Base-by-base conservation (phyloP, 352 stramenopile genomes). In the Aphanomyces invadans region DNA sequence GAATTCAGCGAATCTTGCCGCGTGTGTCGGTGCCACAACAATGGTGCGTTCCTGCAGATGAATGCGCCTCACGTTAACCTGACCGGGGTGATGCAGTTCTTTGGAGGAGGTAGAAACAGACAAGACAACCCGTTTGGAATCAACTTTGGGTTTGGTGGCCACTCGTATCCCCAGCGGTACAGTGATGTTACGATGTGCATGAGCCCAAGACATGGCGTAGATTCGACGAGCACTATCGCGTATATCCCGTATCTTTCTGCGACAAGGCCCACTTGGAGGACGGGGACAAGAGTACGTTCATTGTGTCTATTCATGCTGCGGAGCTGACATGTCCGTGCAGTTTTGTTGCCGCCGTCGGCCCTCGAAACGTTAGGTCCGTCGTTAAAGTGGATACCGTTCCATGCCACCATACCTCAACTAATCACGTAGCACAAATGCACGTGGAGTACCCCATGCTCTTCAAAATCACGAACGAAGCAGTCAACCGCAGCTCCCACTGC, bases 391-490 rank as follows among this genome's bases (percentile, higher is more conserved):
- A n/a, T n/a, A n/a, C n/a, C n/a, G n/a, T n/a, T n/a, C n/a, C n/a
- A n/a, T n/a, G n/a, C n/a, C n/a, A n/a, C n/a, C n/a, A n/a, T n/a
- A n/a, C n/a, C n/a, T n/a, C n/a, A n/a, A n/a, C n/a, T n/a, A n/a
- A n/a, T n/a, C n/a, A n/a, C n/a, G n/a, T 53, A 92, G 83, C 81
- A 32, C 81, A 81, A 28, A 77, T 98, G 49, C 89, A 98, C 72
- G 97, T 99, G 28, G 95, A 99, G 74, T 99, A 99, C 74, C 97
- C 97, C 62, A 99, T 99, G 96, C 85, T 99, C 12, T 99, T 99
- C 74, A 94, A 98, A 70, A 81, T 99, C 44, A 88, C 85, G 4
- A 97, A 94, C 51, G 79, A 92, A 71, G 80, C 72, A 11, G 79
- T 78, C 55, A 88, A 93, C 28, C 94, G 89, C 68, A 89, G 83